Conservation (phyloP, 1,284 basidiomycete species). For the Cutaneotrichosporon dermatis region DNA sequence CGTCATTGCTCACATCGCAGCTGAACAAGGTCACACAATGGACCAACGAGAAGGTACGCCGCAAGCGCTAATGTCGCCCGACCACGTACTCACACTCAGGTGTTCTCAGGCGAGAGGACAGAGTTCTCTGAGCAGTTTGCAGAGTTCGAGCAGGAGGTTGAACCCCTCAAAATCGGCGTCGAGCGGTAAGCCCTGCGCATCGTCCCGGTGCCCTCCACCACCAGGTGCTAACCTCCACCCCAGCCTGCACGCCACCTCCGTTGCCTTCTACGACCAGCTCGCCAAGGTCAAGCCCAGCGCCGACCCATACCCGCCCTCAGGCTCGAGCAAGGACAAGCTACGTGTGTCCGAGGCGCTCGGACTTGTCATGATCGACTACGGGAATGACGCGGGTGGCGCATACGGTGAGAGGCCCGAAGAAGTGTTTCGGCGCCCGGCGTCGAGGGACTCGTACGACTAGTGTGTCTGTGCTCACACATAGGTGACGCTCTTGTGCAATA, state of each 20-base stretch:
- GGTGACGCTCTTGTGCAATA: constrained; percentile 62
- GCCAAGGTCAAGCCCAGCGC: constrained; percentile 43
- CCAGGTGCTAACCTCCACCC: neutral
- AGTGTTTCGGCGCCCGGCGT: too few relatives aligned
- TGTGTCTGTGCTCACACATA: constrained; percentile 9
- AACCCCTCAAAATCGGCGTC: constrained; percentile 61
- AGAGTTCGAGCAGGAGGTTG: constrained; percentile 65
- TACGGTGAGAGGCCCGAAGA: constrained; percentile 49
- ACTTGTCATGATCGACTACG: constrained; percentile 76
- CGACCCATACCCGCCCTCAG: constrained; percentile 43
- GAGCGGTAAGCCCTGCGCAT: constrained; percentile 53
- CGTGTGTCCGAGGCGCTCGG: constrained; percentile 71
- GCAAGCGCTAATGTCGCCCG: neutral
- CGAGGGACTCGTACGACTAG: too few relatives aligned
- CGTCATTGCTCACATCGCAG: constrained; percentile 19
- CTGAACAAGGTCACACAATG: constrained; percentile 48
- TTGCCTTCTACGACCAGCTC: constrained; percentile 40
- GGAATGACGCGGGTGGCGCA: constrained; percentile 69
- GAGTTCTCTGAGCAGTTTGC: constrained; percentile 61
- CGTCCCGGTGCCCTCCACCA: too few relatives aligned
- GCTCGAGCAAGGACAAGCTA: constrained; percentile 42
- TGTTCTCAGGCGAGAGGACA: constrained; percentile 62
- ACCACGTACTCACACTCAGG: constrained; percentile 40
- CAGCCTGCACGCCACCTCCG: constrained; percentile 46
- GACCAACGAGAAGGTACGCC: constrained; percentile 44